A percentile compares a stretch with the other conserved stretches of the same genome.
These are phyloP conservation scores for Gnaphalium uliginosum DNA, from an alignment of 129 eudicot genomes.

Conservation along the genomic window DNA sequence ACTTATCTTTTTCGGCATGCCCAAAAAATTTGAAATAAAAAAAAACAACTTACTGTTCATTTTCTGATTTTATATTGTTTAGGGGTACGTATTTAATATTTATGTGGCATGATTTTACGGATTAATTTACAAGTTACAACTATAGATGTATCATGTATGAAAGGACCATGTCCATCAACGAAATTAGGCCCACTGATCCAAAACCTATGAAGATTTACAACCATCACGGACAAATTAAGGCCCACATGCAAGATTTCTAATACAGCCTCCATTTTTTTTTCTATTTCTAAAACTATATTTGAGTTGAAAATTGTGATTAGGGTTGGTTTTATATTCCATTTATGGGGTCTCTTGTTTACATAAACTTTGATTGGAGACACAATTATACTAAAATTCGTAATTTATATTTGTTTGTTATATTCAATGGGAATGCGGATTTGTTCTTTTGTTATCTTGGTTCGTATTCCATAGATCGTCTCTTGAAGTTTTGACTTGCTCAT, in stretches of 20 bases:
- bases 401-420: not conserved
- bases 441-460: not conserved
- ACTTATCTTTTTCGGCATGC: conserved; percentile 16
- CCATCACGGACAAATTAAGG: not conserved
- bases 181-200: too few species aligned
- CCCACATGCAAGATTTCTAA: not conserved
- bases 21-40: not conserved
- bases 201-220: too few species aligned
- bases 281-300: not conserved
- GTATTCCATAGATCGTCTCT: not conserved
- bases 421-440: not conserved
- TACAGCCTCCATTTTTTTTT: not conserved
- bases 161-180: too few species aligned
- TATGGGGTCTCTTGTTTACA: conserved; percentile 1
- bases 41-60: too few species aligned
- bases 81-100: not conserved
- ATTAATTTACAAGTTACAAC: not conserved
- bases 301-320: not conserved
- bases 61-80: not conserved
- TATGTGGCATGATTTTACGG: not conserved
- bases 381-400: not conserved
- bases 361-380: not conserved
- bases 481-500: not conserved
- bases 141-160: too few species aligned
- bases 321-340: not conserved